phyloP scores from a whole-genome alignment of 768 basidiomycete genomes.

The Panaeolus cyanescens region DNA sequence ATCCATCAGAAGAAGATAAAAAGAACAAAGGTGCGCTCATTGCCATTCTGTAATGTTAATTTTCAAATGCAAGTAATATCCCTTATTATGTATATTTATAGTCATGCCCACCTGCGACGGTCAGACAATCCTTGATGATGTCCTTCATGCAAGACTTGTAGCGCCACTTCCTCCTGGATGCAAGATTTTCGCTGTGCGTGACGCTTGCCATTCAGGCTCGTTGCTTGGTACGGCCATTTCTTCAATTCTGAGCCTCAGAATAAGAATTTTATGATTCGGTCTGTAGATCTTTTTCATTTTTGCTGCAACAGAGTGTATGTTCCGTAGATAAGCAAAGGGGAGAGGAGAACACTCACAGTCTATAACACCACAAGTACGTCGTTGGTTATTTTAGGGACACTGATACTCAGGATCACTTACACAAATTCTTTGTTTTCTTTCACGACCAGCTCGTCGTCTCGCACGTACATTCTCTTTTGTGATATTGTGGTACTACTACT shows the following conservation, averaged over 20 bases:
- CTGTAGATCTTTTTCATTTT: conserved; percentile 41
- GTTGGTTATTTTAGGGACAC: too few species aligned
- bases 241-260: too few species aligned
- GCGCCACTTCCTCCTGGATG: conserved; percentile 32
- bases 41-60: neutral
- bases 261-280: too few species aligned
- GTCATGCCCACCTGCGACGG: conserved; percentile 41
- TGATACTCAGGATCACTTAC: neutral
- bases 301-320: conserved; percentile 46
- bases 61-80: neutral
- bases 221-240: conserved; percentile 31
- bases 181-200: conserved; percentile 34
- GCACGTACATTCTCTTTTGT: neutral
- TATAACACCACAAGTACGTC: conserved; percentile 33
- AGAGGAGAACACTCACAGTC: conserved; percentile 32
- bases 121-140: conserved; percentile 37
- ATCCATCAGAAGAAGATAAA: conserved; percentile 47
- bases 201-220: conserved; percentile 42
- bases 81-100: conserved; percentile 9
- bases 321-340: conserved; percentile 47
- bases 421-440: neutral
- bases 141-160: conserved; percentile 35
- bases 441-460: neutral
- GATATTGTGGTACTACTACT: too few species aligned
- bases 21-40: conserved; percentile 48